A percentile compares a stretch with the other conserved stretches of the same genome.
phyloP scores from a whole-genome alignment of 306 rosid species.

The Mimosa pudica region DNA sequence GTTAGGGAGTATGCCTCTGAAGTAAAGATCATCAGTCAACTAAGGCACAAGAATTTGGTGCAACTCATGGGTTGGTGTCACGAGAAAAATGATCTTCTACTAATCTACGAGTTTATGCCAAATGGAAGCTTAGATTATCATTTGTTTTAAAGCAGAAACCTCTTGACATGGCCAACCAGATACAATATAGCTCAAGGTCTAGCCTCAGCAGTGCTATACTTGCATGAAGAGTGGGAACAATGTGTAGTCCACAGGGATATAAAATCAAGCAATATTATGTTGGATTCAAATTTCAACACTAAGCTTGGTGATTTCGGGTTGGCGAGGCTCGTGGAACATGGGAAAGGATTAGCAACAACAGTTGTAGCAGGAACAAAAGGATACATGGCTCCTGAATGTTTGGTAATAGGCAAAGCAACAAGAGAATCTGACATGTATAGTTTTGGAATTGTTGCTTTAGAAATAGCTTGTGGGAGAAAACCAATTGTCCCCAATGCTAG shows the following conservation, averaged over 20 bases:
- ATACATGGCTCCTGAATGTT: slow-evolving; percentile 30
- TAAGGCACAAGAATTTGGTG: slow-evolving; percentile 32
- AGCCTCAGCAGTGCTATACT: slow-evolving; percentile 15
- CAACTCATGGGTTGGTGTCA: slow-evolving; percentile 36
- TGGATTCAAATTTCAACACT: neutral
- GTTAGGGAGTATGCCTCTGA: neutral
- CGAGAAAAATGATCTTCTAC: slow-evolving; percentile 4
- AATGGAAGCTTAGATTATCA: slow-evolving; percentile 25
- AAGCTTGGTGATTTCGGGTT: slow-evolving; percentile 32
- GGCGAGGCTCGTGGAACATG: neutral
- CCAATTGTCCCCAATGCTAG: neutral
- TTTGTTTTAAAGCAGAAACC: neutral
- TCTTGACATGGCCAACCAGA: slow-evolving; percentile 19
- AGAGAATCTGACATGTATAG: neutral
- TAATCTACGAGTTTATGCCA: slow-evolving; percentile 26
- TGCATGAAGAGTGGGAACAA: slow-evolving; percentile 17
- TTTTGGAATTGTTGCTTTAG: neutral
- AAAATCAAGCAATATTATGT: slow-evolving; percentile 22
- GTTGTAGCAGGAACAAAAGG: slow-evolving; percentile 8
- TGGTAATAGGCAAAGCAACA: slow-evolving; percentile 5
- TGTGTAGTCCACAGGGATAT: slow-evolving; percentile 9
- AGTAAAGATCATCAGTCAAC: slow-evolving; percentile 28
- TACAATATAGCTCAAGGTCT: neutral
- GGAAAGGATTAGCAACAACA: neutral
- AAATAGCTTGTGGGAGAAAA: neutral